Conservation (phyloP, 2,329 filamentous ascomycete species). For the Fusarium neocosmosporiellum region DNA sequence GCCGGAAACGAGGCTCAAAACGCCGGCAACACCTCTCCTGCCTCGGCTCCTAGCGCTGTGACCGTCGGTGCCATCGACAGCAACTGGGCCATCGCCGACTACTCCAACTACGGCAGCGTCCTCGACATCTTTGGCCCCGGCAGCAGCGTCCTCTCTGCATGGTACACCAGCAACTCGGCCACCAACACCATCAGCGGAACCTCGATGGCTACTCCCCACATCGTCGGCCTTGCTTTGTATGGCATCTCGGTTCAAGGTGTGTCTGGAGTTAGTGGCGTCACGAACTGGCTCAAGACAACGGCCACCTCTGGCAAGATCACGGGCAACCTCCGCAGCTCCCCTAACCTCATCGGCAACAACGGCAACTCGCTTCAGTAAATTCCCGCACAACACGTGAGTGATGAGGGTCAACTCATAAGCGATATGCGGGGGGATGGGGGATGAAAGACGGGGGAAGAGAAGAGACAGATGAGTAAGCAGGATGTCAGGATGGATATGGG, state of each 20-base stretch:
- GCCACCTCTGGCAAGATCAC: constrained; percentile 55
- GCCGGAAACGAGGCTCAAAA: constrained; percentile 62
- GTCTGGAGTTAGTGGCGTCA: constrained; percentile 51
- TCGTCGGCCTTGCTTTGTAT: constrained; percentile 66
- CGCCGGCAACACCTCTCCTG: constrained; percentile 45
- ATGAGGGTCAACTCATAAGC: not conserved
- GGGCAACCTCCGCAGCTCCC: constrained; percentile 53
- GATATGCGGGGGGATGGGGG: not conserved
- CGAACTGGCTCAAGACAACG: constrained; percentile 54
- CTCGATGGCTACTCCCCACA: constrained; percentile 72
- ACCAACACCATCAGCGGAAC: constrained; percentile 67
- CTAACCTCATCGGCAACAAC: constrained; percentile 64
- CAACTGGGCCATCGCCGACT: constrained; percentile 54
- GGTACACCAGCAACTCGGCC: constrained; percentile 57
- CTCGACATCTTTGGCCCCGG: constrained; percentile 67
- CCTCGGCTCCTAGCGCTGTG: constrained; percentile 46
- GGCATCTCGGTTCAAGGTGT: constrained; percentile 57
- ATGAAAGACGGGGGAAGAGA: not conserved
- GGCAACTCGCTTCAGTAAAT: constrained; percentile 48
- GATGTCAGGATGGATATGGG: not conserved
- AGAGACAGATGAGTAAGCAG: not conserved
- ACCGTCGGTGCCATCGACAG: constrained; percentile 52
- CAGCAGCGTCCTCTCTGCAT: constrained; percentile 58
- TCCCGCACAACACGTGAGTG: not conserved
- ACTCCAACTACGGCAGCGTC: constrained; percentile 61